Percentiles rank a stretch among this genome's conserved stretches.
Evolutionary conservation across 768 basidiomycete species (phyloP).

Genomic region (Auriscalpium microsporum): DNA sequence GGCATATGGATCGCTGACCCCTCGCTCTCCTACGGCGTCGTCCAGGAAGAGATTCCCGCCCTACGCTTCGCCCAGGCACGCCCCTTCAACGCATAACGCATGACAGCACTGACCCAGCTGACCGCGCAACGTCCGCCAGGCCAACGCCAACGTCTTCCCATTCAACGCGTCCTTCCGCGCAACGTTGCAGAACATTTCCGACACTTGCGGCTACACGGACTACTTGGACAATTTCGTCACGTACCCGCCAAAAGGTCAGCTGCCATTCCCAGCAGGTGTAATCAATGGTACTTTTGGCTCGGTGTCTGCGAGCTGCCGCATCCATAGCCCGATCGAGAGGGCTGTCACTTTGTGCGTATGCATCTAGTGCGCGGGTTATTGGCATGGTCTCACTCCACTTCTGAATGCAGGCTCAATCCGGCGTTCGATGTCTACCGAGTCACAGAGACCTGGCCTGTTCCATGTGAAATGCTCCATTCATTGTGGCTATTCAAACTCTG

Average conservation of each 20-base stretch:
- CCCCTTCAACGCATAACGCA: background rate
- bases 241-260: conserved; percentile 26
- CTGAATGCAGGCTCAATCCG: conserved; percentile 37
- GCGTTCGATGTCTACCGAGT: conserved; percentile 50
- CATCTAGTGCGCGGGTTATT: too few species aligned
- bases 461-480: conserved; percentile 25
- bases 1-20: conserved; percentile 65
- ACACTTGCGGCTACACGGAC: conserved; percentile 26
- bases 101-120: background rate
- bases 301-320: conserved; percentile 32
- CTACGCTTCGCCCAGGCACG: conserved; percentile 49
- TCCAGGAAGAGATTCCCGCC: conserved; percentile 64
- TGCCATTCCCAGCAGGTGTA: conserved; percentile 23
- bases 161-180: conserved; percentile 49
- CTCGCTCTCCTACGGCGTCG: conserved; percentile 49
- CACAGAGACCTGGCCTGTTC: conserved; percentile 43
- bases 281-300: conserved; percentile 17
- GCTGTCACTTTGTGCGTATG: conserved; percentile 42
- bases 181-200: conserved; percentile 30
- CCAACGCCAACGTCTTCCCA: conserved; percentile 49
- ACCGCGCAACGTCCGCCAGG: conserved; percentile 21
- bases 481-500: background rate
- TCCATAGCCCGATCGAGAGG: conserved; percentile 41
- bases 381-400: too few species aligned
- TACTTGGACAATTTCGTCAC: conserved; percentile 27